Base-by-base conservation (phyloP, 345 rosid genomes). In the Lepidium sativum region DNA sequence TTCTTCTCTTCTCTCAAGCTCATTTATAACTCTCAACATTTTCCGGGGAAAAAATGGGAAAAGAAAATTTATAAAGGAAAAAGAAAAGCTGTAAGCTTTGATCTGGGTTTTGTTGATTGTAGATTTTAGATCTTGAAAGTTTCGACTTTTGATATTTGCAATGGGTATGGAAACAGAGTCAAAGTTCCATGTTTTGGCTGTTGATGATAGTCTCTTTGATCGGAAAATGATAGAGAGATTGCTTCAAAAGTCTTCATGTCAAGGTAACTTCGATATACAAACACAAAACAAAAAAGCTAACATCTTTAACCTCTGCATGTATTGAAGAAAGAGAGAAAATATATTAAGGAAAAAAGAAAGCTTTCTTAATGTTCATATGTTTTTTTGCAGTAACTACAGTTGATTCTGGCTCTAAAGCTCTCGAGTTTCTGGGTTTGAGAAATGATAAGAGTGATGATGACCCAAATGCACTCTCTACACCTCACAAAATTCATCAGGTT, bases 151-250 rank as follows among this genome's bases (percentile, higher is more conserved):
- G 50, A 21, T 34, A 33, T 34, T 32, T 16, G 6, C 25, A 65
- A 73, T 70, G 78, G 75, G 47, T 29, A 43, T 82, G 67, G 76
- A 78, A 56, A 32, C 76, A 23, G 84, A 82, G 41, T 20, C 86
- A 47, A 77, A 78, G 76, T 92, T 89, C 69, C 98, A 89, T 73
- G 98, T 92, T 75, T 85, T 92, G 14, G 98, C 98, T 27, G 97
- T 92, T 64, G 98, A 92, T 74, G 98, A 92, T 59, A 89, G 90
- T 53, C 18, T 81, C 16, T 74, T 87, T 40, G 96, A 92, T 54
- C 74, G 98, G 65, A 89, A 87, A 61, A 59, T 92, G 79, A 87
- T 94, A 21, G 99, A 90, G 78, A 80, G 82, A 68, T 87, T 94
- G 67, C 95, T 94, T 12, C 89, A 82, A 69, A 86, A 84, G 65